Base-by-base conservation (phyloP, 805 yeast genomes). In the Candida silvicultrix region DNA sequence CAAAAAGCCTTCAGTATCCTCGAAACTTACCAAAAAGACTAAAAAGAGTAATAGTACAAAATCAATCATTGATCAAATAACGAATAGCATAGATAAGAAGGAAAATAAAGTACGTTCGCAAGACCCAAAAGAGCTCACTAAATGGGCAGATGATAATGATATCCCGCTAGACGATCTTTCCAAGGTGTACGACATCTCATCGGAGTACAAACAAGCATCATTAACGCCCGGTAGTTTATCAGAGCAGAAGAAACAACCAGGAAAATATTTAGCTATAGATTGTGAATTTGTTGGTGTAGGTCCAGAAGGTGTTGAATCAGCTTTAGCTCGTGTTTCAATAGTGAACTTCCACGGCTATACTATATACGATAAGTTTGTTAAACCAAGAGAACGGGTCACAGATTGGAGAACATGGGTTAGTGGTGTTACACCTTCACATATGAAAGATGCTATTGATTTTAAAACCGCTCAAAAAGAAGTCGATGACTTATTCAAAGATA, bases 211-310 rank as follows among this genome's bases (percentile, higher is more conserved):
- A 35, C 47, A 49, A 19, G 50, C 54, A 20, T 41, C 50, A 10
- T 36, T 34, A 7, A 45, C 36, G 4, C 40, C 44, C n/a, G 28
- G 35, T 2, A 45, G 51, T 23, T 46, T 58, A n/a, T 46, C 62
- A 9, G 55, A 55, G 20, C 59, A 57, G 38, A 67, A 74, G 47
- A 66, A 62, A 43, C 73, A 74, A 39, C 68, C 80, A 1, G 97
- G 97, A 1, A 84, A 77, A 56, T 89, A 76, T 54, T 49, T 89
- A 2, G 88, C 96, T 1, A 78, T 90, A 49, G 98, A 90, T 65
- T 89, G 97, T 68, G 98, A 90, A 57, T 89, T 90, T 70, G 97
- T 90, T 2, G 97, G 97, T 11, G 83, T 85, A 2, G 97, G 96
- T 0, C 77, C 75, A 5, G 82, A 80, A 10, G 95, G 95, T 6